Base-by-base conservation (phyloP, 78 protist species). In the Dictyostelium purpureum region DNA sequence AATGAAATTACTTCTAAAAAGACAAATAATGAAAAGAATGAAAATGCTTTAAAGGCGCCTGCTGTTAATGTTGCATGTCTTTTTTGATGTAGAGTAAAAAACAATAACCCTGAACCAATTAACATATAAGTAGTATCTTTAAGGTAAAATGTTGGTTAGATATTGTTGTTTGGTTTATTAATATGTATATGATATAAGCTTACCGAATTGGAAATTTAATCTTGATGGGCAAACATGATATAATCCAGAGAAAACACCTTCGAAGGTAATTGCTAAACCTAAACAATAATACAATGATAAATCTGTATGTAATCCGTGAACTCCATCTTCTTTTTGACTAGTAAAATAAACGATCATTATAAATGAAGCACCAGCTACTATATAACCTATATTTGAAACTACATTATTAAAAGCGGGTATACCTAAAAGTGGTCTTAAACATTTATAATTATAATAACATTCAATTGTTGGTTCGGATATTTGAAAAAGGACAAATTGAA, bases 181-280 rank as follows among this genome's bases (percentile, higher is more conserved):
- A n/a, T n/a, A n/a, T n/a, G n/a, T n/a, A n/a, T n/a, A n/a, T n/a
- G n/a, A n/a, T n/a, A n/a, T n/a, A 21, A 1, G 57, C 93, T 40
- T 74, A 87, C 93, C 94, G 51, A 90, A 90, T 90, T 90, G 94
- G 51, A 90, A 90, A 76, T 90, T 90, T 33, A 90, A 42, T 67
- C 77, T 77, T 18, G 94, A 90, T 57, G 94, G 94, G n/a, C 94
- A 90, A 54, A 90, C 88, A 65, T 90, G 94, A 40, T 90, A 90
- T 5, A 90, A 71, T 19, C 81, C 94, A 12, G 94, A 90, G 45
- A 79, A 90, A 10, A 90, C 37, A 43, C 94, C 94, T 40, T 90
- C 94, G 2, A 77, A 76, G 2, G 79, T 16, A 16, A 90, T 74
- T 16, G 83, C 45, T 51, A 79, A 43, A 40, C 94, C 94, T 18